These are phyloP conservation scores for Thermochaetoides thermophila DNA, from an alignment of 495 filamentous ascomycete genomes.

Conservation along the genomic window DNA sequence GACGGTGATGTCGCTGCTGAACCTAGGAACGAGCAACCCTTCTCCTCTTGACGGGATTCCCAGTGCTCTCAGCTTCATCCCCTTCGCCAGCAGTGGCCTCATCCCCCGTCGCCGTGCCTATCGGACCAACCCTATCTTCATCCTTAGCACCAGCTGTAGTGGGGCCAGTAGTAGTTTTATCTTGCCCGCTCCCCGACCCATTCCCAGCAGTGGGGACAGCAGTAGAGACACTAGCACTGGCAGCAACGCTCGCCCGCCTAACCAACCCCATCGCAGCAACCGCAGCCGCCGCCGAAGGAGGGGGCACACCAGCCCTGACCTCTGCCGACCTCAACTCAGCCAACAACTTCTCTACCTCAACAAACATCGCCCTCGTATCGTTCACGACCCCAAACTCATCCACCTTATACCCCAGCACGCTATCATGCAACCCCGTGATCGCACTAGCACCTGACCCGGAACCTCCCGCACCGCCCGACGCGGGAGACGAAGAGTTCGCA, in stretches of 20 bases:
- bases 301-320: slow-evolving; percentile 9
- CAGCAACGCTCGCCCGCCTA: slow-evolving; percentile 1
- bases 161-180: too few relatives aligned
- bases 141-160: too few relatives aligned
- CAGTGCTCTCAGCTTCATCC: too few relatives aligned
- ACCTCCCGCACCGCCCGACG: slow-evolving; percentile 19
- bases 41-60: too few relatives aligned
- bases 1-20: too few relatives aligned
- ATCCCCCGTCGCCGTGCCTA: background rate
- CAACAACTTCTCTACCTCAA: slow-evolving; percentile 52
- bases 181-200: slow-evolving; percentile 1
- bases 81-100: too few relatives aligned
- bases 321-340: slow-evolving; percentile 31
- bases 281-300: background rate
- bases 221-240: background rate
- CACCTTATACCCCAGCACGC: slow-evolving; percentile 35
- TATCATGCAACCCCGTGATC: too few relatives aligned
- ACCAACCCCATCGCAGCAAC: slow-evolving; percentile 2
- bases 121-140: too few relatives aligned
- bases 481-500: slow-evolving; percentile 16
- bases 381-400: slow-evolving; percentile 73
- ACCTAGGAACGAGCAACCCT: too few relatives aligned
- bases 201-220: background rate
- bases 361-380: slow-evolving; percentile 69
- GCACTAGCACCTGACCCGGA: too few relatives aligned